These are phyloP conservation scores for Macaranga tanarius DNA, from an alignment of 441 rosid species.

Conservation along the genomic window DNA sequence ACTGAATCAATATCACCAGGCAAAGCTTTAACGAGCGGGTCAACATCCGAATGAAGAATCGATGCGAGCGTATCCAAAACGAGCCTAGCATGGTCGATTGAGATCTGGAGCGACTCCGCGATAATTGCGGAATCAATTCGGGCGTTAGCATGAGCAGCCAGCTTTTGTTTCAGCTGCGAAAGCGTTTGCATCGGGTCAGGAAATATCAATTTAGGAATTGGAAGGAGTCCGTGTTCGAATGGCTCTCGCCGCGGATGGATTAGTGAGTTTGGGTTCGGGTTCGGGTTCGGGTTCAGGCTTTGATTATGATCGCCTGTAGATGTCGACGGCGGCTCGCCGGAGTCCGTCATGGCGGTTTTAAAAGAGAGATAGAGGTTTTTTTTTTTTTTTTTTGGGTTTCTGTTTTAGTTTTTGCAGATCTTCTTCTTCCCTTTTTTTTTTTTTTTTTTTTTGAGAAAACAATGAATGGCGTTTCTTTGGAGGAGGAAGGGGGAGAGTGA, in stretches of 20 bases:
- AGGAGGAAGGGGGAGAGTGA: constrained; percentile 12
- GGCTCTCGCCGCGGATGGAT: constrained; percentile 87
- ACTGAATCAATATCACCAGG: constrained; percentile 57
- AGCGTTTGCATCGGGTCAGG: constrained; percentile 83
- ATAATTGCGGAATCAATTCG: constrained; percentile 67
- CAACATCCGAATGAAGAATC: constrained; percentile 73
- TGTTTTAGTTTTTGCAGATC: constrained; percentile 29
- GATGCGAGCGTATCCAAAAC: constrained; percentile 81
- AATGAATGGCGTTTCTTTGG: constrained; percentile 24
- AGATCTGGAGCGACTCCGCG: constrained; percentile 87
- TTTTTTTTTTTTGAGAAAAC: constrained; percentile 30
- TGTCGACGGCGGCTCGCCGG: constrained; percentile 53
- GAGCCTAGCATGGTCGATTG: constrained; percentile 77
- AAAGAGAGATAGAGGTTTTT: constrained; percentile 12
- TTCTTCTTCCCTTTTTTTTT: constrained; percentile 20
- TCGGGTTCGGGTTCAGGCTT: constrained; percentile 26
- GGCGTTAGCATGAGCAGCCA: constrained; percentile 46
- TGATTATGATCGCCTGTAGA: constrained; percentile 26
- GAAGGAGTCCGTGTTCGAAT: constrained; percentile 92
- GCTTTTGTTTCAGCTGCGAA: constrained; percentile 63
- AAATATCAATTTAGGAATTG: constrained; percentile 86
- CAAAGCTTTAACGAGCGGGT: constrained; percentile 57
- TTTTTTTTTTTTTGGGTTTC: neutral
- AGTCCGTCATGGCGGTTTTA: constrained; percentile 56
- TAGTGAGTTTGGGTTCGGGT: constrained; percentile 39